Conservation (phyloP, 345 rosid species). For the Heritiera fomes region DNA sequence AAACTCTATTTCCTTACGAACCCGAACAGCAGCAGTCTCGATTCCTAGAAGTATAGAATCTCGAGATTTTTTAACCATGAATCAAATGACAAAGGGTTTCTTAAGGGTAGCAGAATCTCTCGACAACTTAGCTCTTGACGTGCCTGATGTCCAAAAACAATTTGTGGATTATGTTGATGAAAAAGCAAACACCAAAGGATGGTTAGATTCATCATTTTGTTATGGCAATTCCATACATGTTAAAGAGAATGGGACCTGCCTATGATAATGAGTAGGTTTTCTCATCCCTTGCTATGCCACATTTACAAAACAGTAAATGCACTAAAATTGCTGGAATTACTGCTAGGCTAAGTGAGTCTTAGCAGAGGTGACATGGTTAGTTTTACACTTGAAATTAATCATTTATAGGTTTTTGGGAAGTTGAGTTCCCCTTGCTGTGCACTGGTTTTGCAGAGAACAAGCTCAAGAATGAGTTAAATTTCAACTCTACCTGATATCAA, state of each 20-base stretch:
- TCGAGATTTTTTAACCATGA: no score
- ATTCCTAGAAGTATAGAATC: no score
- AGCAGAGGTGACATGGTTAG: neutral
- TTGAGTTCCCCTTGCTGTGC: neutral
- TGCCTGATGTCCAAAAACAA: conserved; percentile 69
- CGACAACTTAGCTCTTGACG: conserved; percentile 78
- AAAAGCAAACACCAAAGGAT: conserved; percentile 66
- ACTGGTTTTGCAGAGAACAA: conserved; percentile 9
- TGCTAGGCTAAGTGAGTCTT: neutral
- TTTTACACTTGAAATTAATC: neutral
- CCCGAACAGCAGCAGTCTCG: no score
- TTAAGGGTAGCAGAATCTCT: conserved; percentile 62
- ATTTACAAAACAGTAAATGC: no score
- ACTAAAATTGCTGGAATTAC: neutral
- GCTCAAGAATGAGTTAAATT: neutral
- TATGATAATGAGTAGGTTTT: conserved; percentile 11
- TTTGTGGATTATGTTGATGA: conserved; percentile 37
- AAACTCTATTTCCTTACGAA: no score
- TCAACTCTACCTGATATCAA: neutral
- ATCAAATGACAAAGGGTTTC: conserved; percentile 84
- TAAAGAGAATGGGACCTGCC: conserved; percentile 42
- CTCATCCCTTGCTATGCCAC: neutral
- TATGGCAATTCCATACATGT: conserved; percentile 31
- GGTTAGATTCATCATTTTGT: conserved; percentile 60
- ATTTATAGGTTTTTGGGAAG: neutral